A percentile compares a stretch with the other conserved stretches of the same genome.
Conservation (phyloP, 768 basidiomycete genomes). For the Lepiota brunneoincarnata region DNA sequence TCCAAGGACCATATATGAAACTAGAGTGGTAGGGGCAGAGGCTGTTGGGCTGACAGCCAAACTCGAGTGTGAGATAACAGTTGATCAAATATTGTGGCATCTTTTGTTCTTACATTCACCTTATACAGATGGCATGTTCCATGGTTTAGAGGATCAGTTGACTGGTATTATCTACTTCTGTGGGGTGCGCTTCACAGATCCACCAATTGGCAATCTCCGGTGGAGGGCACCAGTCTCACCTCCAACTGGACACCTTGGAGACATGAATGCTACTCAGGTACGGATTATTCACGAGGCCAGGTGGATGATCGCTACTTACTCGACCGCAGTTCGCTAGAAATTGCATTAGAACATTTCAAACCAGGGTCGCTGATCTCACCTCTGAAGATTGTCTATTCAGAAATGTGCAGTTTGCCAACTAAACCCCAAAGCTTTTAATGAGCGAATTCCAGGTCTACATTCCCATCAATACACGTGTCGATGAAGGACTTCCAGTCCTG, state of each 20-base stretch:
- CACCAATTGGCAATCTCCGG: constrained; percentile 38
- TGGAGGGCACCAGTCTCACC: constrained; percentile 39
- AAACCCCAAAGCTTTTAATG: neutral
- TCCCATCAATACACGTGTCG: constrained; percentile 22
- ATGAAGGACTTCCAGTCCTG: constrained; percentile 32
- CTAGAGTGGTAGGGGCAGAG: neutral
- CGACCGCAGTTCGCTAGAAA: constrained; percentile 27
- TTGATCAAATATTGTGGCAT: neutral
- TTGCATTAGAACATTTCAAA: constrained; percentile 32
- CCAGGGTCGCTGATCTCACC: constrained; percentile 22
- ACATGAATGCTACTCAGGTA: constrained; percentile 34
- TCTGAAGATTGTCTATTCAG: constrained; percentile 44
- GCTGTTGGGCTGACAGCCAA: neutral
- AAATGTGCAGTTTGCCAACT: constrained; percentile 27
- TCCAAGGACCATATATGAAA: neutral
- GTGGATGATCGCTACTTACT: neutral
- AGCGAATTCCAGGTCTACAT: constrained; percentile 28
- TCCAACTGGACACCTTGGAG: constrained; percentile 32
- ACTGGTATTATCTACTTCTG: constrained; percentile 33
- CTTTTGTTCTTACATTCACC: neutral
- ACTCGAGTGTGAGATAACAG: neutral
- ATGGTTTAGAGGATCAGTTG: constrained; percentile 26
- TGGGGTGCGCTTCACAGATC: constrained; percentile 42
- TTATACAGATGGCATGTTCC: constrained; percentile 35
- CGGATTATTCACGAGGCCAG: neutral